These are phyloP conservation scores for Quercus suber DNA, from an alignment of 306 rosid genomes.

Conservation along the genomic window DNA sequence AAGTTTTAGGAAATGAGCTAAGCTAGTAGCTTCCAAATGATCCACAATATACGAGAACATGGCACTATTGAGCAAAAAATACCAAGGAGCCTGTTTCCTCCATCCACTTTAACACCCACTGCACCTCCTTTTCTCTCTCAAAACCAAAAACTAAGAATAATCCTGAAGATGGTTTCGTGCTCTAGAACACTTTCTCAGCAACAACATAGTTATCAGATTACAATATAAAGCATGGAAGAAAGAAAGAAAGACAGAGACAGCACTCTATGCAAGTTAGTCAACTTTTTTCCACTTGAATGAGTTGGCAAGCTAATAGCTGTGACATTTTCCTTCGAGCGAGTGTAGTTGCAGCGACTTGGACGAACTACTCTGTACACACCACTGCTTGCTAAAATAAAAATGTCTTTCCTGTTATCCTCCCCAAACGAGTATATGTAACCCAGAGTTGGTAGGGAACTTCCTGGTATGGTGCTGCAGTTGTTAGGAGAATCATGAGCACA, in stretches of 20 bases:
- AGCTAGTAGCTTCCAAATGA: no score
- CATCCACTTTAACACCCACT: no score
- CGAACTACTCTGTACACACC: constrained; percentile 78
- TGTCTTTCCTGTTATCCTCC: constrained; percentile 69
- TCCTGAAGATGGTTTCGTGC: no score
- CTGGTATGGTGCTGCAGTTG: constrained; percentile 48
- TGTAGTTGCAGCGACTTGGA: constrained; percentile 73
- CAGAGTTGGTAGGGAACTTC: constrained; percentile 50
- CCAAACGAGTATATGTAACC: constrained; percentile 76
- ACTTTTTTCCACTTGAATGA: constrained; percentile 31
- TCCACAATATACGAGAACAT: no score
- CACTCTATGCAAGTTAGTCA: background rate
- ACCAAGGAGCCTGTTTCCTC: no score
- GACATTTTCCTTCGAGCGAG: constrained; percentile 57
- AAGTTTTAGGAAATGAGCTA: no score
- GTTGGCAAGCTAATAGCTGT: constrained; percentile 26
- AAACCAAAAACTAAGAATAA: no score
- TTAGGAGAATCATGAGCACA: constrained; percentile 70
- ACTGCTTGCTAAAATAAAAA: constrained; percentile 55
- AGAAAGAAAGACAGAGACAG: background rate
- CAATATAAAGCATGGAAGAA: background rate
- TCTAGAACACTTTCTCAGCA: no score
- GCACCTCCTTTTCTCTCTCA: no score
- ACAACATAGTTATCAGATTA: background rate
- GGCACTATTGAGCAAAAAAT: no score